These are phyloP conservation scores for Neocucurbitaria cava DNA, from an alignment of 2,329 filamentous ascomycete species.

Conservation along the genomic window DNA sequence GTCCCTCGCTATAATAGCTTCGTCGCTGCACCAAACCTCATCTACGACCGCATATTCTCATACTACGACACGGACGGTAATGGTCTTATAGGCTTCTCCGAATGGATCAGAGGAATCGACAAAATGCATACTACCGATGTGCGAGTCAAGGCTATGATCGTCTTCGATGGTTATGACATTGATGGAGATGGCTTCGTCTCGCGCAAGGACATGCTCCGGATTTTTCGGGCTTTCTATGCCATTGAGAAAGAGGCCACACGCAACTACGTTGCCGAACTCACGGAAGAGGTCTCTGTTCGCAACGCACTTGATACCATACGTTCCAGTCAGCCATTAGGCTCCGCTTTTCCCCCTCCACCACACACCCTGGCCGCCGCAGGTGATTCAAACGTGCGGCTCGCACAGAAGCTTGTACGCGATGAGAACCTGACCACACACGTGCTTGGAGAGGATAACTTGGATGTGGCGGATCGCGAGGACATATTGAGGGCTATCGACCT, in stretches of 20 bases:
- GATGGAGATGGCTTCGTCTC: slow-evolving; percentile 86
- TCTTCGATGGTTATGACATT: slow-evolving; percentile 90
- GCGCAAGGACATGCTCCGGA: slow-evolving; percentile 84
- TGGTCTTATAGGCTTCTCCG: slow-evolving; percentile 87
- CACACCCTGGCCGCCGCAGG: slow-evolving; percentile 39
- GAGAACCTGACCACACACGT: slow-evolving; percentile 39
- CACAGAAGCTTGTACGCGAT: slow-evolving; percentile 42
- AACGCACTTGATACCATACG: slow-evolving; percentile 49
- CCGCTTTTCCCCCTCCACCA: slow-evolving; percentile 51
- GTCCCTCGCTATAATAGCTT: slow-evolving; percentile 83
- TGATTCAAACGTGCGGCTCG: slow-evolving; percentile 16
- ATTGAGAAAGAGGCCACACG: slow-evolving; percentile 88
- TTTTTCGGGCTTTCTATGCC: slow-evolving; percentile 92
- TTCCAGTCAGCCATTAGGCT: slow-evolving; percentile 56
- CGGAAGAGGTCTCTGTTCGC: slow-evolving; percentile 74
- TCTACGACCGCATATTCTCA: slow-evolving; percentile 95
- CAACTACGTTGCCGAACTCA: slow-evolving; percentile 78
- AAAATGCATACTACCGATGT: slow-evolving; percentile 59
- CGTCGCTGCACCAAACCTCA: slow-evolving; percentile 81
- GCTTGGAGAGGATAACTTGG: slow-evolving; percentile 30
- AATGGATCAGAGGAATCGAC: slow-evolving; percentile 85
- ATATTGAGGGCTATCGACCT: slow-evolving; percentile 20
- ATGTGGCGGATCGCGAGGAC: slow-evolving; percentile 26
- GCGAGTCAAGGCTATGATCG: slow-evolving; percentile 59
- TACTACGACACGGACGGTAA: slow-evolving; percentile 95